Percentiles rank a stretch among this genome's conserved stretches.
phyloP scores from a whole-genome alignment of 345 rosid genomes.

The Cardamine chenopodiifolia region DNA sequence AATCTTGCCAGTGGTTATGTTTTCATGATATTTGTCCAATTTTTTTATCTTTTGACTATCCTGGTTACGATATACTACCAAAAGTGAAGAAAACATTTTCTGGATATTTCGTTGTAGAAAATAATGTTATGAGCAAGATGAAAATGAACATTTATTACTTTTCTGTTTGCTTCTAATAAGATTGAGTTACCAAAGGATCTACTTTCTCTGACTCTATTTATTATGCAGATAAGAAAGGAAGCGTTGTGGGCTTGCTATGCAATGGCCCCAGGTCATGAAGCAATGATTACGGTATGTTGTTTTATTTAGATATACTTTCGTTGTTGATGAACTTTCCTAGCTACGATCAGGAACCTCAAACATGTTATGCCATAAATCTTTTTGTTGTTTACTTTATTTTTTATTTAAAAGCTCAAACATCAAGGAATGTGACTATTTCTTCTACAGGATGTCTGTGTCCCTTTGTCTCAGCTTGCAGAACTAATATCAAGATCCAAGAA shows the following conservation, averaged over 20 bases:
- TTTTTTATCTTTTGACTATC: not conserved
- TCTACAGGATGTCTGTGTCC: conserved; percentile 90
- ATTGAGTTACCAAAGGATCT: not conserved
- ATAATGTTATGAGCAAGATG: not conserved
- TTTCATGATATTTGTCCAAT: not conserved
- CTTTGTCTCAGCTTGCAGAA: conserved; percentile 77
- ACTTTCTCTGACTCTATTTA: not conserved
- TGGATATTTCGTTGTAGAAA: not conserved
- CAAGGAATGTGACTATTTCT: conserved; percentile 15
- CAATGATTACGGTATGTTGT: conserved; percentile 72
- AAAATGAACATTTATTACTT: not conserved
- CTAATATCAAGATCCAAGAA: conserved; percentile 73
- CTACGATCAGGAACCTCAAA: conserved; percentile 1
- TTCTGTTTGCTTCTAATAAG: not conserved
- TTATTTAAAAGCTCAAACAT: not conserved
- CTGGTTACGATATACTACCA: not conserved
- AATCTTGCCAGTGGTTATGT: conserved; percentile 15
- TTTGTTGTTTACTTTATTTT: not conserved
- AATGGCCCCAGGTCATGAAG: conserved; percentile 81
- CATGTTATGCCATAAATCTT: conserved; percentile 3
- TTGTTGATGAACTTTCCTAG: not conserved
- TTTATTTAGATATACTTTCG: conserved; percentile 1
- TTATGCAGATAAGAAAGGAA: conserved; percentile 83
- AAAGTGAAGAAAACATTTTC: not conserved
- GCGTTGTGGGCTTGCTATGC: conserved; percentile 93